Percentiles rank a stretch among this genome's conserved stretches.
phyloP scores from a whole-genome alignment of 2,329 filamentous ascomycete genomes.

The Alternaria sp. region DNA sequence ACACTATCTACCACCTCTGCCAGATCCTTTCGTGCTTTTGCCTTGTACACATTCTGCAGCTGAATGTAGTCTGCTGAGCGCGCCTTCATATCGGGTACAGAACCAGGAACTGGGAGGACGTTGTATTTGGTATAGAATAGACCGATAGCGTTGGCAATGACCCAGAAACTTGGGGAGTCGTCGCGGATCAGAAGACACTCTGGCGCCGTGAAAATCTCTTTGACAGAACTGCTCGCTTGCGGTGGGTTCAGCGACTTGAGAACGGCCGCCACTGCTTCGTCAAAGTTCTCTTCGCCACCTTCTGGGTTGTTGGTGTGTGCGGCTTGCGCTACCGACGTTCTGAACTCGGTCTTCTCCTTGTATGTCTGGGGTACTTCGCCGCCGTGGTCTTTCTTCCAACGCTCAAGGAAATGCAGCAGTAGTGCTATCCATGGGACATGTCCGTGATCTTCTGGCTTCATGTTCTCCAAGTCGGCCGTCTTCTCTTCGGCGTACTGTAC shows the following conservation, averaged over 20 bases:
- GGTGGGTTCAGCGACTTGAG: slow-evolving; percentile 82
- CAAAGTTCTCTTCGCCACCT: slow-evolving; percentile 95
- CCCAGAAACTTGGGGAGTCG: slow-evolving; percentile 78
- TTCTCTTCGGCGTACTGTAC: slow-evolving; percentile 70
- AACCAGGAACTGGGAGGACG: slow-evolving; percentile 83
- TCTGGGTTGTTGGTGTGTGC: slow-evolving; percentile 78
- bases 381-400: slow-evolving; percentile 78
- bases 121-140: slow-evolving; percentile 77
- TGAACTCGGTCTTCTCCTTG: slow-evolving; percentile 86
- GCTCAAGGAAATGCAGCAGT: slow-evolving; percentile 80
- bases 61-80: slow-evolving; percentile 88
- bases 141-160: slow-evolving; percentile 82
- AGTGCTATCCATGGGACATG: slow-evolving; percentile 90
- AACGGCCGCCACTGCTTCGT: slow-evolving; percentile 88
- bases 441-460: slow-evolving; percentile 84
- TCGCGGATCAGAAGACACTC: slow-evolving; percentile 61
- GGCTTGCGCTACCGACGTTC: slow-evolving; percentile 71
- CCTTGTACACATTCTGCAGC: slow-evolving; percentile 92
- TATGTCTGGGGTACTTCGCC: slow-evolving; percentile 77
- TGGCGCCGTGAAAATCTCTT: slow-evolving; percentile 79
- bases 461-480: slow-evolving; percentile 72
- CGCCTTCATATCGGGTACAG: slow-evolving; percentile 97
- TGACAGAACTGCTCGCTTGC: slow-evolving; percentile 73
- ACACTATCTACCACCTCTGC: slow-evolving; percentile 76
- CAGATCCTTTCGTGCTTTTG: slow-evolving; percentile 81